Conservation (phyloP, 163 green algal genomes). For the Scenedesmus sp. region DNA sequence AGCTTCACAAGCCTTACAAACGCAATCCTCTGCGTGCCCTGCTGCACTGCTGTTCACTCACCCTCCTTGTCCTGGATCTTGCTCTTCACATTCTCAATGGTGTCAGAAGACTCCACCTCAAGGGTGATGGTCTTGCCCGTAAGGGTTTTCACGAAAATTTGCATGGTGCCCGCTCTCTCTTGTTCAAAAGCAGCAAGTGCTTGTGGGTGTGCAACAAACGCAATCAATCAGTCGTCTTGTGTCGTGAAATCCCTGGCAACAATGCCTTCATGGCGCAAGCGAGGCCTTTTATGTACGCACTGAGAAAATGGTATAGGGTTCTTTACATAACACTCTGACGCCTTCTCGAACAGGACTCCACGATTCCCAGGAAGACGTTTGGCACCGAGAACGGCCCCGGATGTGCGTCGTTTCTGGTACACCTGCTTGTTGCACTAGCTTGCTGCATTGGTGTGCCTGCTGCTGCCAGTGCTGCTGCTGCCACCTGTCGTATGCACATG, state of each 20-base stretch:
- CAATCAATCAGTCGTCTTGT: background rate
- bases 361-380: no score
- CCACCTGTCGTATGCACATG: background rate
- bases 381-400: no score
- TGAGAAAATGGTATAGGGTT: background rate
- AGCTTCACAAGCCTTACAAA: background rate
- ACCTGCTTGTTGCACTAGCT: background rate
- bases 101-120: conserved; percentile 93
- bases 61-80: conserved; percentile 84
- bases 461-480: background rate
- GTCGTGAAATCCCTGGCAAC: background rate
- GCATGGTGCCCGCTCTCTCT: conserved; percentile 73
- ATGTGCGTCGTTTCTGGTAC: background rate
- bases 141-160: conserved; percentile 98
- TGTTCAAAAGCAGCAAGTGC: background rate
- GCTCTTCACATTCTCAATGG: conserved; percentile 93
- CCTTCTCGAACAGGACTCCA: background rate
- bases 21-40: background rate
- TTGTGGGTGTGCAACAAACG: background rate
- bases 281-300: background rate
- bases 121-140: conserved; percentile 97
- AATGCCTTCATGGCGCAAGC: background rate
- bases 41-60: background rate
- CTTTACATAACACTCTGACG: background rate
- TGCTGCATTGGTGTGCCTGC: background rate